Conservation (phyloP, 2,329 filamentous ascomycete species). For the Clarireedia paspali region DNA sequence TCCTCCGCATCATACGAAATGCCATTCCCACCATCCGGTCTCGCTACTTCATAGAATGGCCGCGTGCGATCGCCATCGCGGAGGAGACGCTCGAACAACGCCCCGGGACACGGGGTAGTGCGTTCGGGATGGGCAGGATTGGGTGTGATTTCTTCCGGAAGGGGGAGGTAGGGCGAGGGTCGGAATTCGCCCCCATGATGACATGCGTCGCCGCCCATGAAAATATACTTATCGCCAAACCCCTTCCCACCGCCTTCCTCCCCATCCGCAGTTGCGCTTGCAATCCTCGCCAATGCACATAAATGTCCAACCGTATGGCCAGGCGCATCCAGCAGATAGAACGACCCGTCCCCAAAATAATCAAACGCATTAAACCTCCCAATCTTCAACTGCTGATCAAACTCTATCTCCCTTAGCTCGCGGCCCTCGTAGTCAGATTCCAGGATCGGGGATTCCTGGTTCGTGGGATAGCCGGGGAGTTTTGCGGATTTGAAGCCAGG, state of each 20-base stretch:
- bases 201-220: constrained; percentile 37
- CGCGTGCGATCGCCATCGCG: constrained; percentile 21
- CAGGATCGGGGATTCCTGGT: constrained; percentile 31
- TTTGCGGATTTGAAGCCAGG: constrained; percentile 37
- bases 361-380: constrained; percentile 41
- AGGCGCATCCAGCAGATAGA: constrained; percentile 42
- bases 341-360: constrained; percentile 47
- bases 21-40: constrained; percentile 9
- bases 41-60: constrained; percentile 30
- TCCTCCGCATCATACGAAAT: constrained; percentile 26
- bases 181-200: constrained; percentile 36
- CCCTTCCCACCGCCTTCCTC: too few relatives aligned
- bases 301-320: constrained; percentile 36
- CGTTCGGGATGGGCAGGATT: constrained; percentile 30
- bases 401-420: constrained; percentile 29
- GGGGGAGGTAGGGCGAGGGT: constrained; percentile 34
- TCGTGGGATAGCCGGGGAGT: constrained; percentile 37
- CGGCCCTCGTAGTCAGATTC: constrained; percentile 35
- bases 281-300: constrained; percentile 35
- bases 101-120: constrained; percentile 34
- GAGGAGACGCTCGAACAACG: constrained; percentile 34
- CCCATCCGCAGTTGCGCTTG: not conserved
- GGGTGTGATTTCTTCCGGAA: constrained; percentile 33
- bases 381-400: constrained; percentile 33
- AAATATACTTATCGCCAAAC: constrained; percentile 29